Evolutionary conservation across 371 early-diverging fungal genomes (phyloP).

Genomic region (Mortierella sp.): DNA sequence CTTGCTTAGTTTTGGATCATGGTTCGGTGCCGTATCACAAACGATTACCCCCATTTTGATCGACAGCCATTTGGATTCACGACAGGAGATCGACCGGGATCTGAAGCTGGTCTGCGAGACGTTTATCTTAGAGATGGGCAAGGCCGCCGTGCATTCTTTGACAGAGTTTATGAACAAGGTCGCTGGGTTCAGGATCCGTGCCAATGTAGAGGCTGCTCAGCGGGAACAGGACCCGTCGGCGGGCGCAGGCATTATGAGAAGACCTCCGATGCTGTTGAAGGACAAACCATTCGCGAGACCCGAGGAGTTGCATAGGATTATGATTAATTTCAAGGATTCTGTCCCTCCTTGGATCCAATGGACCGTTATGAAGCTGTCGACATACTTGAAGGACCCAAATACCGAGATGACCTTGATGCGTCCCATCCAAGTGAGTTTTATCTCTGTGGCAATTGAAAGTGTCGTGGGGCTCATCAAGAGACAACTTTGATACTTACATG

Average conservation of each 20-base stretch:
- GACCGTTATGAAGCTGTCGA: constrained; percentile 71
- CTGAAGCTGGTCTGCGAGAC: constrained; percentile 83
- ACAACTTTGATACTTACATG: neutral
- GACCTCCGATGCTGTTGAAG: constrained; percentile 52
- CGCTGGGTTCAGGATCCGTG: constrained; percentile 57
- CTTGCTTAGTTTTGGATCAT: constrained; percentile 60
- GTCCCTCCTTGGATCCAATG: constrained; percentile 67
- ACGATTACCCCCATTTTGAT: constrained; percentile 73
- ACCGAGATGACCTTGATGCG: constrained; percentile 82
- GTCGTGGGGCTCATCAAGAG: neutral
- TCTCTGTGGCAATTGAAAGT: neutral
- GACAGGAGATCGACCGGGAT: constrained; percentile 78
- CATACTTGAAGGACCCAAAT: constrained; percentile 81
- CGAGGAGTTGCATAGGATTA: constrained; percentile 53
- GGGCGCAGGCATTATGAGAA: constrained; percentile 32
- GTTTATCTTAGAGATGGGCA: constrained; percentile 78
- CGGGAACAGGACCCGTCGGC: constrained; percentile 40
- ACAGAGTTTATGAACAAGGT: constrained; percentile 81
- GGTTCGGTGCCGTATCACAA: constrained; percentile 71
- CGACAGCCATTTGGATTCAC: constrained; percentile 69
- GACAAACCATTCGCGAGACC: constrained; percentile 63
- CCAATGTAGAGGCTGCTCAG: constrained; percentile 50
- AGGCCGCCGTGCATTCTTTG: constrained; percentile 75
- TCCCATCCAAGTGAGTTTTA: constrained; percentile 76
- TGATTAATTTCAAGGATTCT: constrained; percentile 68